These are phyloP conservation scores for Clohesyomyces aquaticus DNA, from an alignment of 495 filamentous ascomycete genomes.

Conservation along the genomic window DNA sequence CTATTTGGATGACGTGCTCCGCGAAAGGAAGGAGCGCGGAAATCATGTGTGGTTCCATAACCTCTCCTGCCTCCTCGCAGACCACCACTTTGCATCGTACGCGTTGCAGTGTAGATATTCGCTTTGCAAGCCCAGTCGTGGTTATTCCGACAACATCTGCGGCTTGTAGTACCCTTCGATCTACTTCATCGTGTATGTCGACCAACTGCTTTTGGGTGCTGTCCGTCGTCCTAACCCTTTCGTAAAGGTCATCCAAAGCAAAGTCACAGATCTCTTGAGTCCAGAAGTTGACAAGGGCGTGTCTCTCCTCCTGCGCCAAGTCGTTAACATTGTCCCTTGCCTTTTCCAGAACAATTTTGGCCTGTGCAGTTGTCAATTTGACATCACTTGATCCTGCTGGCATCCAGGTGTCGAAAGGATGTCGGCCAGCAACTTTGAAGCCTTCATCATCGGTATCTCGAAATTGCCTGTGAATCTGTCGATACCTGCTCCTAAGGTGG, in stretches of 20 bases:
- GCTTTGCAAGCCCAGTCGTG: conserved; percentile 71
- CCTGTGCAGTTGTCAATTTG: background rate
- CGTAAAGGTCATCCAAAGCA: too few relatives aligned
- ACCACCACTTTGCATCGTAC: conserved; percentile 69
- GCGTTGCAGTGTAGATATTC: conserved; percentile 63
- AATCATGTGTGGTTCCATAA: conserved; percentile 72
- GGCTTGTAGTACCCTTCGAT: conserved; percentile 56
- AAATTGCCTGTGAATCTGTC: background rate
- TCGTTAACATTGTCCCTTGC: conserved; percentile 46
- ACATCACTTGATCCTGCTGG: background rate
- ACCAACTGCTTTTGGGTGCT: too few relatives aligned
- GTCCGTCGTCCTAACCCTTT: too few relatives aligned
- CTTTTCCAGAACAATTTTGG: background rate
- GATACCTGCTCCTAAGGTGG: background rate
- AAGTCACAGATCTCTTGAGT: too few relatives aligned
- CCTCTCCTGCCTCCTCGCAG: conserved; percentile 79
- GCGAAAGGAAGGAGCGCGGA: conserved; percentile 69
- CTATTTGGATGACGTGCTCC: conserved; percentile 76
- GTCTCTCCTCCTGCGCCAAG: too few relatives aligned
- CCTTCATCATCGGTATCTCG: conserved; percentile 7
- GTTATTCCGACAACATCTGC: conserved; percentile 74
- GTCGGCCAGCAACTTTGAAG: background rate
- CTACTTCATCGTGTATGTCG: conserved; percentile 52
- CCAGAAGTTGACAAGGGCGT: too few relatives aligned
- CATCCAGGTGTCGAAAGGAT: conserved; percentile 12